phyloP scores from a whole-genome alignment of 2,329 filamentous ascomycete genomes.

The Lojkania enalia region DNA sequence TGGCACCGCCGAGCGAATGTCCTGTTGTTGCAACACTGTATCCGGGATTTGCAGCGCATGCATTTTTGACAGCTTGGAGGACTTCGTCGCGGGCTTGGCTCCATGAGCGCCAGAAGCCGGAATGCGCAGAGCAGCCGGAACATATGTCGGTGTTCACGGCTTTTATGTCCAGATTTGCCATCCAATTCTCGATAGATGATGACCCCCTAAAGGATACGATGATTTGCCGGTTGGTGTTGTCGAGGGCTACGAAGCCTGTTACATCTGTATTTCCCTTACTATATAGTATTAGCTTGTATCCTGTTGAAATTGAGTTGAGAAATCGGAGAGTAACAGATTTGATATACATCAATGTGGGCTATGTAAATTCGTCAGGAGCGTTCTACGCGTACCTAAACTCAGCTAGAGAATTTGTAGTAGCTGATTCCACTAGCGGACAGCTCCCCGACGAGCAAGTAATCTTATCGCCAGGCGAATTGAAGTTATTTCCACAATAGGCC shows the following conservation, averaged over 20 bases:
- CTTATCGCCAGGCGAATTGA: slow-evolving; percentile 46
- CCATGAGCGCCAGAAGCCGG: slow-evolving; percentile 64
- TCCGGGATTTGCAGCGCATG: slow-evolving; percentile 52
- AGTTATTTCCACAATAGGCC: slow-evolving; percentile 56
- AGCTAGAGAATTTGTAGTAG: slow-evolving; percentile 47
- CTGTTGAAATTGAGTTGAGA: neutral
- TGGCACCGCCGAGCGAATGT: slow-evolving; percentile 69
- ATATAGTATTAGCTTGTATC: slow-evolving; percentile 1
- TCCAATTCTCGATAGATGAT: slow-evolving; percentile 62
- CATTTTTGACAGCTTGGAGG: slow-evolving; percentile 49
- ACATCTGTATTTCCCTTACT: slow-evolving; percentile 43
- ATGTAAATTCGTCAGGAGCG: no score
- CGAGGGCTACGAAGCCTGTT: slow-evolving; percentile 52
- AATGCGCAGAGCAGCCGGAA: slow-evolving; percentile 58
- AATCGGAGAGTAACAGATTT: no score
- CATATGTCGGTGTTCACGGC: slow-evolving; percentile 48
- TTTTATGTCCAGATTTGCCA: slow-evolving; percentile 57
- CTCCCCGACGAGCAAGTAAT: slow-evolving; percentile 52
- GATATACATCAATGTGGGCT: no score
- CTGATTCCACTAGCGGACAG: slow-evolving; percentile 54
- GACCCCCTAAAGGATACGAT: slow-evolving; percentile 64
- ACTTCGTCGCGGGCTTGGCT: slow-evolving; percentile 53
- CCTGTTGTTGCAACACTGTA: slow-evolving; percentile 64
- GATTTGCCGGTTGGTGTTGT: slow-evolving; percentile 54
- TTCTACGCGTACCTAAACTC: no score